phyloP scores from a whole-genome alignment of 495 filamentous ascomycete genomes.

The Hypoxylon fragiforme region DNA sequence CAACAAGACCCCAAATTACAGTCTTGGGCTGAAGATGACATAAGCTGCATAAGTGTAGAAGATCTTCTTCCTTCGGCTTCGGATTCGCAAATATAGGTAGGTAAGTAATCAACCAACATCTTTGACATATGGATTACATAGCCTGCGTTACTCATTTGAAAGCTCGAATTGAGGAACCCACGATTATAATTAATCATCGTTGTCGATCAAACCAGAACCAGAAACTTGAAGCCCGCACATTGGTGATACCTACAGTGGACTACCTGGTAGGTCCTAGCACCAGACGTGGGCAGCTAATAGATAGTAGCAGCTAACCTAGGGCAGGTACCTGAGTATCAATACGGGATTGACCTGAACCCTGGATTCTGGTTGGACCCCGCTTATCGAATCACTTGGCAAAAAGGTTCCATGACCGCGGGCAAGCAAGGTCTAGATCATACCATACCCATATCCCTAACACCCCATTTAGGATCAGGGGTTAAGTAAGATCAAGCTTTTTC shows the following conservation, averaged over 20 bases:
- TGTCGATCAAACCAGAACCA: constrained; percentile 18
- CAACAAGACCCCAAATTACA: neutral
- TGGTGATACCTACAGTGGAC: constrained; percentile 1
- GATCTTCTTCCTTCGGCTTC: too few species aligned
- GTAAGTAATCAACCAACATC: neutral
- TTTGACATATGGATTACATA: too few species aligned
- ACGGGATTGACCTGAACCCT: too few species aligned
- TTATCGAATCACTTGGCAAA: constrained; percentile 12
- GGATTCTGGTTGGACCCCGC: too few species aligned
- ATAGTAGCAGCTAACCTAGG: too few species aligned
- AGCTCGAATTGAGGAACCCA: neutral
- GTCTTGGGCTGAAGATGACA: too few species aligned
- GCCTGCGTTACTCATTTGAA: too few species aligned
- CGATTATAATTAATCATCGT: constrained; percentile 17
- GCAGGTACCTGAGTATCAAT: too few species aligned
- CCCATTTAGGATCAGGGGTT: constrained; percentile 2
- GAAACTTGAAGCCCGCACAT: too few species aligned
- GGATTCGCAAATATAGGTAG: too few species aligned
- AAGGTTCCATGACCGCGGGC: constrained; percentile 7
- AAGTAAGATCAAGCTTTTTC: constrained; percentile 33
- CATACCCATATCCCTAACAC: neutral
- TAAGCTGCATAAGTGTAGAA: too few species aligned
- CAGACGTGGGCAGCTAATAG: neutral
- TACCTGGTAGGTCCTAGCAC: too few species aligned
- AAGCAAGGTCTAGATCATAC: constrained; percentile 12